Base-by-base conservation (phyloP, 2,329 filamentous ascomycete species). In the Ophiostoma himal-ulmi region DNA sequence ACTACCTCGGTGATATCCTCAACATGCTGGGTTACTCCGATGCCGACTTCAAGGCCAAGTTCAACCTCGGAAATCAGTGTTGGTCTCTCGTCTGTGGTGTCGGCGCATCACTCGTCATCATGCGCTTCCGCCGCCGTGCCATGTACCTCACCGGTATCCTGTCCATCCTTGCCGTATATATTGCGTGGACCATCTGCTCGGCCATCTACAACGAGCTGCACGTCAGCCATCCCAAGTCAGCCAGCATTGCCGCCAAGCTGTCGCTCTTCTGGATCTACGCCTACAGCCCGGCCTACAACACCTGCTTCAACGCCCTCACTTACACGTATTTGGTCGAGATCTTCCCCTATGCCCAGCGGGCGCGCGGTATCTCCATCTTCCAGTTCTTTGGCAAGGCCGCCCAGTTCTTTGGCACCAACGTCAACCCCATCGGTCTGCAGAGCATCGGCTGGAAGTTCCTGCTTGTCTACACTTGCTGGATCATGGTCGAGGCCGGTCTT, bases 281-380 rank as follows among this genome's bases (percentile, higher is more conserved):
- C 4, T 89, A 88, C 76, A 82, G 82, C 11, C 85, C 86, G 3
- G 81, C 80, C 72, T 90, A 89, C 76, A 89, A 89, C 74, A 82
- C 89, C 68, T 87, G 86, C n/a, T 88, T 89, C 77, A 90, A 89
- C 75, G 85, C 88, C 17, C 79, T 90, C 70, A 88, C 86, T 0
- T 89, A 89, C 77, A 89, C 77, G 1, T 79, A 78, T 70, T 76
- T 78, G 6, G 75, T 78, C 44, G 77, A 78, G 70, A 73, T 78
- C 67, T 79, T 75, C 72, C 78, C 73, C 1, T 79, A 75, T 65
- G 74, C 75, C 6, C 75, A 77, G 71, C 75, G 77, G 8, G 74
- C 76, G 14, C 74, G 76, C 10, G 77, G 77, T n/a, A 77, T 79
- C 67, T 71, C 77, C 72, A 75, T 77, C 69, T 78, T 78, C 73